Evolutionary conservation across 1,139 yeast species (phyloP), one percentile per base, ranked within the genome.

Genomic region (Protomyces inundatus): DNA sequence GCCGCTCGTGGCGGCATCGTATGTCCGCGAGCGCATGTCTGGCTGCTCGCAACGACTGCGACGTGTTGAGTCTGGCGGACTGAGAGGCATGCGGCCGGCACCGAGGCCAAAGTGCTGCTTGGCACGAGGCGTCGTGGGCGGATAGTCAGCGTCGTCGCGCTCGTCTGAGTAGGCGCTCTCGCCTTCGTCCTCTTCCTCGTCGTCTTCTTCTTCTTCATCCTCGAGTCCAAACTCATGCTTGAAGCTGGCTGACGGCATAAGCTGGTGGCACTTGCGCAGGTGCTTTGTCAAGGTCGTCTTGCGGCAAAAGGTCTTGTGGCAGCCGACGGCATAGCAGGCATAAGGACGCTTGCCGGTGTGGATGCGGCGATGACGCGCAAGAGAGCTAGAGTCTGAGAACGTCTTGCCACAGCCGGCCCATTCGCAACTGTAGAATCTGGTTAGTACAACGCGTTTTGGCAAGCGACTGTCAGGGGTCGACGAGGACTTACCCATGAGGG

Each of bases 301-400:
- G 32, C 66, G 60, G 39, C 66, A 64, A 33, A 64, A 64, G 67
- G 84, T 78, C 73, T 86, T 86, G 53, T 79, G 72, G 73, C 93
- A 87, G 6, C 86, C 86, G 2, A 87, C 84, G 67, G 78, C 84
- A 37, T 84, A 81, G 74, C 95, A 87, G 34, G 81, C 83, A 72
- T 86, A 89, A 10, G 93, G 93, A 69, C 87, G 84, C 71, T 85
- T 73, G 33, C 77, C 77, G 7, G 77, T 74, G 62, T 77, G 80
- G 16, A 75, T 74, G 3, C 79, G 69, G 3, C 79, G 70, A 36
- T 62, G 61, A 10, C 40, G 35, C 14, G 54, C 60, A 9, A 58
- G 55, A 6, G 54, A 54, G 35, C 67, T 23, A 46, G 66, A 65
- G 59, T 68, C 70, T 7, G 68, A 64, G 45, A 68, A 68, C n/a